phyloP scores from a whole-genome alignment of 345 rosid genomes.

The Odontarrhena argentea region DNA sequence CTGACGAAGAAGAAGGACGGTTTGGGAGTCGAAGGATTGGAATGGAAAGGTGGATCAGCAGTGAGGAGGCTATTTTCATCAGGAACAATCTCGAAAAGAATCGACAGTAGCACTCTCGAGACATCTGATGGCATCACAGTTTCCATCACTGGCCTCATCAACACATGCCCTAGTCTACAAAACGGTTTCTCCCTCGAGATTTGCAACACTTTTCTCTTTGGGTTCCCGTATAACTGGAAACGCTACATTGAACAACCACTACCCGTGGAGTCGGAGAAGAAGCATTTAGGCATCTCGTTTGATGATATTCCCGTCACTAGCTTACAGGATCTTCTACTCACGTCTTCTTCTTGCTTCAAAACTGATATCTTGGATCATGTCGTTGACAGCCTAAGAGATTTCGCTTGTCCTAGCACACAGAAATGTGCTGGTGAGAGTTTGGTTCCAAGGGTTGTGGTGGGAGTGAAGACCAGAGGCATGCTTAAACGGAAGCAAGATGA shows the following conservation, averaged over 20 bases:
- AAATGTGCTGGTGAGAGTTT: slow-evolving; percentile 1
- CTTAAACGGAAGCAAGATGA: background rate
- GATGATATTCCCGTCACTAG: slow-evolving; percentile 36
- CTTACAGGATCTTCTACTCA: slow-evolving; percentile 29
- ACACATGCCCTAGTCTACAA: slow-evolving; percentile 1
- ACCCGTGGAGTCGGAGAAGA: background rate
- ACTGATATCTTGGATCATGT: slow-evolving; percentile 19
- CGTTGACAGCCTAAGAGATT: slow-evolving; percentile 28
- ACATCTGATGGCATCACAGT: slow-evolving; percentile 34
- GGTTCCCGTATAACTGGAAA: slow-evolving; percentile 36
- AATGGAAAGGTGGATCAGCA: slow-evolving; percentile 25
- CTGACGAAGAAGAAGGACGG: slow-evolving; percentile 18
- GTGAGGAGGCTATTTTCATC: slow-evolving; percentile 35
- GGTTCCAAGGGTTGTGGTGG: slow-evolving; percentile 14
- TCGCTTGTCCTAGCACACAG: background rate
- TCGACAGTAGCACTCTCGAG: slow-evolving; percentile 32
- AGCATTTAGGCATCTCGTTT: background rate
- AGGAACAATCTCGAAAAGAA: slow-evolving; percentile 24
- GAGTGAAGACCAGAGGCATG: slow-evolving; percentile 39
- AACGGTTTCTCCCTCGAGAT: slow-evolving; percentile 26
- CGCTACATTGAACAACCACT: slow-evolving; percentile 7
- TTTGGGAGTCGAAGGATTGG: slow-evolving; percentile 30
- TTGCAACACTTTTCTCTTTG: slow-evolving; percentile 31
- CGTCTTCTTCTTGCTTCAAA: slow-evolving; percentile 18
- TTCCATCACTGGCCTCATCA: slow-evolving; percentile 22